Conservation (phyloP, 2,329 filamentous ascomycete species). For the Penicillium vulpinum region DNA sequence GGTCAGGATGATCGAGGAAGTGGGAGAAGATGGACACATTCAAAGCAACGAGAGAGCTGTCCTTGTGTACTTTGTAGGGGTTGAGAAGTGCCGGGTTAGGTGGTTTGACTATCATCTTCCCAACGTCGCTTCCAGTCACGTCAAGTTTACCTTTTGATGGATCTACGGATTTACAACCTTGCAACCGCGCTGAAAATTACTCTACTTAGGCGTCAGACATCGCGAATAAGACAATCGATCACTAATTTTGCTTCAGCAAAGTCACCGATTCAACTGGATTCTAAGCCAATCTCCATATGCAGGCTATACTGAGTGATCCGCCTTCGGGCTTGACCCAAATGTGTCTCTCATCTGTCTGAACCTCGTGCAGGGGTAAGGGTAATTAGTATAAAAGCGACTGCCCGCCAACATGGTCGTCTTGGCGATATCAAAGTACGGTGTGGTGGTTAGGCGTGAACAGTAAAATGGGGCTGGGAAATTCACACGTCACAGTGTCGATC, state of each 20-base stretch:
- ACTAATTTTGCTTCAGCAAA: too few species aligned
- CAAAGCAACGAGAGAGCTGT: too few species aligned
- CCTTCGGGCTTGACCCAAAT: not conserved
- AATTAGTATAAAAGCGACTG: not conserved
- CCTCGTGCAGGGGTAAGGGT: not conserved
- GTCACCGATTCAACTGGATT: not conserved
- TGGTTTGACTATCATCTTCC: not conserved
- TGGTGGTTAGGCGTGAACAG: not conserved
- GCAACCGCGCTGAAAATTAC: not conserved
- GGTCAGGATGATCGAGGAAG: not conserved
- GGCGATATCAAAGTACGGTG: not conserved
- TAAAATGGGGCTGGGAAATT: not conserved
- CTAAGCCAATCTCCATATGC: not conserved
- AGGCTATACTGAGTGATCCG: too few species aligned
- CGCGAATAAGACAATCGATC: not conserved
- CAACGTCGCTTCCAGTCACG: not conserved
- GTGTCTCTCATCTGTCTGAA: not conserved
- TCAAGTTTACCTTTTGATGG: not conserved
- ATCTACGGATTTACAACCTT: not conserved
- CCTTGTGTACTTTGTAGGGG: too few species aligned
- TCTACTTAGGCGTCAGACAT: not conserved
- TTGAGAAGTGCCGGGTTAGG: not conserved
- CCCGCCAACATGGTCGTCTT: not conserved
- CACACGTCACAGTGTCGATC: constrained; percentile 25
- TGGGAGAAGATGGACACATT: not conserved